A percentile compares a stretch with the other conserved stretches of the same genome.
Evolutionary conservation across 306 rosid species (phyloP).

Genomic region (Astragalus membranaceus): DNA sequence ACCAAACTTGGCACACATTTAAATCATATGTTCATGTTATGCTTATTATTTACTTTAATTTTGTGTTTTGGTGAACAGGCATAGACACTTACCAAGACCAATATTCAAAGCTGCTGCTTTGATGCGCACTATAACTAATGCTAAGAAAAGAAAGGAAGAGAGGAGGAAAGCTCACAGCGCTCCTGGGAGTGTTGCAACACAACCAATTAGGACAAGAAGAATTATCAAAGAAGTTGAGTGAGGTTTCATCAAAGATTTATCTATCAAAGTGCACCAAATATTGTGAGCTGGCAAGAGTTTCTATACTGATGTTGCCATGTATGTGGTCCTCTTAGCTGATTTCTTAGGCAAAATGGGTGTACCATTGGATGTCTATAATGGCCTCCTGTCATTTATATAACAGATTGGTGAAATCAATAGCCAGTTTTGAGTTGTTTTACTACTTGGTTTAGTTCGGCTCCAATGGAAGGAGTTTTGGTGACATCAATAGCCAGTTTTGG

Average conservation of each 20-base stretch:
- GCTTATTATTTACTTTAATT: neutral
- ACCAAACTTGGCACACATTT: neutral
- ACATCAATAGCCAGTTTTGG: too few relatives aligned
- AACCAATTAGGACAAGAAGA: conserved; percentile 53
- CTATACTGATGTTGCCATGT: neutral
- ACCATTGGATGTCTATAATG: neutral
- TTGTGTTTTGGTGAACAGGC: conserved; percentile 34
- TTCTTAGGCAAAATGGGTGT: neutral
- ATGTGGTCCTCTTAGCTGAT: neutral
- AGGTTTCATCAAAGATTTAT: neutral
- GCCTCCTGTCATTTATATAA: neutral
- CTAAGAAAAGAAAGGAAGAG: conserved; percentile 61
- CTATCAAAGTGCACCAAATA: neutral
- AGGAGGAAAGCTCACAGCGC: conserved; percentile 83
- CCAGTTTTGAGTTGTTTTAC: conserved; percentile 1
- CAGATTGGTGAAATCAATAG: conserved; percentile 5
- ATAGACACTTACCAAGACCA: conserved; percentile 69
- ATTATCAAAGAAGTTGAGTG: conserved; percentile 65
- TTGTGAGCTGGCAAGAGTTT: neutral
- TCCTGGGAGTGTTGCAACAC: conserved; percentile 58
- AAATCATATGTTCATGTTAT: neutral
- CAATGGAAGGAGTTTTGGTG: conserved; percentile 23
- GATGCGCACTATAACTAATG: conserved; percentile 46
- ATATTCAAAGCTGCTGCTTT: conserved; percentile 58
- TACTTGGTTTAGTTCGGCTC: neutral